Evolutionary conservation across 805 yeast genomes (phyloP).

Genomic region (Saccharomycopsis sp.): DNA sequence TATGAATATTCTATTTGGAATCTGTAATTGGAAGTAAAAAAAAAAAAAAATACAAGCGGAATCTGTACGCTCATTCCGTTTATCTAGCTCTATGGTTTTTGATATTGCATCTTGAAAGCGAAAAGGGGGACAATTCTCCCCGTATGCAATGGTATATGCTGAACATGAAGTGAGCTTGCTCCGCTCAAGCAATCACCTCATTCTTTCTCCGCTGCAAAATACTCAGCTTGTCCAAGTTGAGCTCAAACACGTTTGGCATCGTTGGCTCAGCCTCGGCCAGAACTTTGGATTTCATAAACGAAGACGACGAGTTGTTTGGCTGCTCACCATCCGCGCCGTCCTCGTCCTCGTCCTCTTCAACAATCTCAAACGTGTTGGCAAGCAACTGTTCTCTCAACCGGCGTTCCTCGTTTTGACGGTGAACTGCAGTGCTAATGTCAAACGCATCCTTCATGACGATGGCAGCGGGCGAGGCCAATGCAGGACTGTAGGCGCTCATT

Average conservation of each 20-base stretch:
- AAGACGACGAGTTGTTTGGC: no score
- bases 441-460: conserved; percentile 79
- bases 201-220: conserved; percentile 16
- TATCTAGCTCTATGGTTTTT: not conserved
- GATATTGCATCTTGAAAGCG: no score
- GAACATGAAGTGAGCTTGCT: no score
- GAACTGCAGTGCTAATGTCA: conserved; percentile 79
- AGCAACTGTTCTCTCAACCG: conserved; percentile 35
- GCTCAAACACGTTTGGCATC: conserved; percentile 9
- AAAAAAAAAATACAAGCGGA: not conserved
- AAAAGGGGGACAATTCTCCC: no score
- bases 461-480: conserved; percentile 59
- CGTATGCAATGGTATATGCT: no score
- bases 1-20: no score
- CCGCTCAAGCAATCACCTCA: conserved; percentile 4
- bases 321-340: conserved; percentile 6
- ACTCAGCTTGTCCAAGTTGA: conserved; percentile 18
- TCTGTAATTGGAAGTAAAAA: no score
- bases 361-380: conserved; percentile 28
- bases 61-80: not conserved
- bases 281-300: no score
- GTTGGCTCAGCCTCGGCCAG: no score
- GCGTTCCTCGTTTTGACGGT: conserved; percentile 63
- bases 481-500: conserved; percentile 10
- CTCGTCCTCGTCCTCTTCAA: conserved; percentile 20